A percentile compares a stretch with the other conserved stretches of the same genome.
Conservation (phyloP, 192 early-diverging fungal genomes). For the Backusella sp. region DNA sequence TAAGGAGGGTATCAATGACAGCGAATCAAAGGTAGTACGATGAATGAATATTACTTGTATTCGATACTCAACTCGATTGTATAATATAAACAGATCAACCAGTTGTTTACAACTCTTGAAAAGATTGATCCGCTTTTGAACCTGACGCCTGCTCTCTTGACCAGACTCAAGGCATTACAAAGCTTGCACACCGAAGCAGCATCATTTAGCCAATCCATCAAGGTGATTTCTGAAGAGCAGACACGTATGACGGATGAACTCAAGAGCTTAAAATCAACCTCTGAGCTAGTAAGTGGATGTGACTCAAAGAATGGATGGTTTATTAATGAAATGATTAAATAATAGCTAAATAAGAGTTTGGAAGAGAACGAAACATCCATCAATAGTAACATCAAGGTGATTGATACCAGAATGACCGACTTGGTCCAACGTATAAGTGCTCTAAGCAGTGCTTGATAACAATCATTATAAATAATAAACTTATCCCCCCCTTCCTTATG, state of each 20-base stretch:
- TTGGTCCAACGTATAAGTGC: slow-evolving; percentile 55
- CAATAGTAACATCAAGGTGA: slow-evolving; percentile 59
- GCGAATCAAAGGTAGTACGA: slow-evolving; percentile 18
- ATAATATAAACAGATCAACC: slow-evolving; percentile 46
- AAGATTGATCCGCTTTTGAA: slow-evolving; percentile 78
- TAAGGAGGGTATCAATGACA: slow-evolving; percentile 1
- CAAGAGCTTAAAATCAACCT: slow-evolving; percentile 59
- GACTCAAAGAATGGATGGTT: too few species aligned
- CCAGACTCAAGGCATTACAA: slow-evolving; percentile 75
- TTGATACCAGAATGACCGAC: slow-evolving; percentile 65
- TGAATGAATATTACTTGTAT: neutral
- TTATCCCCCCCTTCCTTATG: too few species aligned
- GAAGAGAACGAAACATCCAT: slow-evolving; percentile 59
- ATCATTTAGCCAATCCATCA: slow-evolving; percentile 71
- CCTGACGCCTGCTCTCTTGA: slow-evolving; percentile 74
- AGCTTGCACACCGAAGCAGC: slow-evolving; percentile 81
- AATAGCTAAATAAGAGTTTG: slow-evolving; percentile 53
- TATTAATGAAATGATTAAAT: neutral
- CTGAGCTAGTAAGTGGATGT: slow-evolving; percentile 38
- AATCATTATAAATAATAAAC: too few species aligned
- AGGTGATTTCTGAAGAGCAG: slow-evolving; percentile 71
- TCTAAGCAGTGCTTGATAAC: neutral
- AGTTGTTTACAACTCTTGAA: slow-evolving; percentile 67
- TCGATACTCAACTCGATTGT: too few species aligned
- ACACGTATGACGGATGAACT: slow-evolving; percentile 63